These are phyloP conservation scores for Picea engelmannii DNA, from an alignment of 83 land plant species.

Conservation along the genomic window DNA sequence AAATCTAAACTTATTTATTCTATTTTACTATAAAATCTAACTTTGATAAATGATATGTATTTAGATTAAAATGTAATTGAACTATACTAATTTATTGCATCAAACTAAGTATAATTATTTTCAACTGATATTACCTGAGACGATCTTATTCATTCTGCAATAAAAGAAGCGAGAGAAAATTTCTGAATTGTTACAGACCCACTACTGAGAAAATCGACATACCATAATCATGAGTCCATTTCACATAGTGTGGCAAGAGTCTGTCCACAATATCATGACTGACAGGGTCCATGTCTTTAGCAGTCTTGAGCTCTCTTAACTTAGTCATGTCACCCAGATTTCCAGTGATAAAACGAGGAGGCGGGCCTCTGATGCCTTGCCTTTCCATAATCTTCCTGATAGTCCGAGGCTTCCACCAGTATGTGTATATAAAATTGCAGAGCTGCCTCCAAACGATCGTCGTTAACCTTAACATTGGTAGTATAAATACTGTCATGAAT, in stretches of 20 bases:
- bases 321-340: slow-evolving; percentile 58
- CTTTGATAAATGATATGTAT: too few relatives aligned
- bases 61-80: too few relatives aligned
- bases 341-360: slow-evolving; percentile 50
- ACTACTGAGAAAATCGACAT: background rate
- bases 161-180: too few relatives aligned
- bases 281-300: slow-evolving; percentile 48
- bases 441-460: background rate
- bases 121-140: too few relatives aligned
- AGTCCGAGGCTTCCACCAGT: slow-evolving; percentile 52
- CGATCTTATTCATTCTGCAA: too few relatives aligned
- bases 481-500: too few relatives aligned
- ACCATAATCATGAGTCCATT: slow-evolving; percentile 76
- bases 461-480: background rate
- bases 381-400: slow-evolving; percentile 46
- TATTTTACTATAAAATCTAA: too few relatives aligned
- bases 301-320: slow-evolving; percentile 30
- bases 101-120: too few relatives aligned
- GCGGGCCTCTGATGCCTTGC: slow-evolving; percentile 79
- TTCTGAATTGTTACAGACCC: too few relatives aligned
- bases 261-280: slow-evolving; percentile 61
- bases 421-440: slow-evolving; percentile 6
- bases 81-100: too few relatives aligned
- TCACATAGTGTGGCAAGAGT: slow-evolving; percentile 62
- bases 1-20: too few relatives aligned